phyloP scores from a whole-genome alignment of 345 rosid genomes.

The Lepidium aucheri region DNA sequence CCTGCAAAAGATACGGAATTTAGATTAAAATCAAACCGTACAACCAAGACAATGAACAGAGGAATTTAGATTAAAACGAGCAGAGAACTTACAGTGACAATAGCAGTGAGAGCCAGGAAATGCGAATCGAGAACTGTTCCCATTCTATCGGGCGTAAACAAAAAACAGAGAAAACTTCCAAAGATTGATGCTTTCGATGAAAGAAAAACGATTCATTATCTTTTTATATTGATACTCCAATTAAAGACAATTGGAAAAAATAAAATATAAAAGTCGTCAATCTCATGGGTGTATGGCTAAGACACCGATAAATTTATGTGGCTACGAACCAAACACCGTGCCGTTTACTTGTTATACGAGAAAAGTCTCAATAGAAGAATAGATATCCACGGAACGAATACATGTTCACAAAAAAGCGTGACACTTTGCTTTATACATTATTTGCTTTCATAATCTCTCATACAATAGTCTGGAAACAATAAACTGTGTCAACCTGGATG shows the following conservation, averaged over 20 bases:
- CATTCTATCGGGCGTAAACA: slow-evolving; percentile 30
- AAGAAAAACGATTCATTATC: slow-evolving; percentile 19
- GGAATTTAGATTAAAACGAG: background rate
- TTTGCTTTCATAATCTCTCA: background rate
- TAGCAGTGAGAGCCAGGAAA: slow-evolving; percentile 55
- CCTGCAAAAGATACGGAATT: slow-evolving; percentile 31
- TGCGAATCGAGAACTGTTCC: slow-evolving; percentile 76
- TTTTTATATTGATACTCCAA: background rate
- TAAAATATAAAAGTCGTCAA: background rate
- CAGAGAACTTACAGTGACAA: slow-evolving; percentile 39
- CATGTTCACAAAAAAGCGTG: background rate
- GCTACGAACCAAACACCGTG: slow-evolving; percentile 20
- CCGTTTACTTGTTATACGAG: background rate
- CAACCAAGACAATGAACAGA: background rate
- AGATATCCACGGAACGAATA: background rate
- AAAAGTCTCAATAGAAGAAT: background rate
- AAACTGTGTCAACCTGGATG: slow-evolving; percentile 65
- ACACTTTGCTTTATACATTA: background rate
- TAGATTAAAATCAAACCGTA: background rate
- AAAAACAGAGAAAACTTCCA: background rate
- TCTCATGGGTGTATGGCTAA: slow-evolving; percentile 4
- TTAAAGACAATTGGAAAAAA: background rate
- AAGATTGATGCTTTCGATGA: background rate
- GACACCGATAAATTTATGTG: slow-evolving; percentile 4
- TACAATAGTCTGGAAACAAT: slow-evolving; percentile 39